Evolutionary conservation across 257 asterid species (phyloP), one percentile per base, ranked within the genome.

Genomic region (Buddleja alternifolia): DNA sequence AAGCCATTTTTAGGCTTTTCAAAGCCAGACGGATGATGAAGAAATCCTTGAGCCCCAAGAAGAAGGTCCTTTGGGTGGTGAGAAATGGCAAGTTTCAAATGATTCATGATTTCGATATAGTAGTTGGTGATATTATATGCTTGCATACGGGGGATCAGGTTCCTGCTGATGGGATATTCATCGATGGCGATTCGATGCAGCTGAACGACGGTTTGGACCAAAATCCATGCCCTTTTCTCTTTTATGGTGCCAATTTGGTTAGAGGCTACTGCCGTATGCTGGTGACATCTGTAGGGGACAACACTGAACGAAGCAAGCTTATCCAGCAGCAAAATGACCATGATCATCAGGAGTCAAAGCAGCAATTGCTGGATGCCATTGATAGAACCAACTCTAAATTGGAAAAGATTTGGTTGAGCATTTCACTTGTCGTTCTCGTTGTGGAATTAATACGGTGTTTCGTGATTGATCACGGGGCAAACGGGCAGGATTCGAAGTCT

Each of bases 151-250:
- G 85, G 0, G 62, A 67, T 57, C 47, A 40, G 0, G 76, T 83
- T 56, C 87, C 88, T 6, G 88, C 83, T 10, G 88, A 83, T 42
- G 88, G 88, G 1, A 52, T 80, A 1, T 50, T 74, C 21, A 25
- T 80, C 4, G 44, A 75, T 4, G 81, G 64, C 0, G 11, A 54
- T 42, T 24, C 20, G 1, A 54, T 15, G 39, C 54, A 72, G 66
- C 59, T 63, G 0, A 70, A 54, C 12, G 66, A 47, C 8, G 77
- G 71, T 55, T 44, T 50, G 23, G 24, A 9, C 4, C 19, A 41
- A 14, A 16, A 37, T 1, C 45, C 0, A 44, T 17, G 12, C 21
- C 44, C 74, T 34, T 67, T 60, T 16, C 37, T 77, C 32, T 82
- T 76, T 39, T 41, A 44, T 8, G 79, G 72, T 14, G 40, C 70